Conservation (phyloP, 2,329 filamentous ascomycete genomes). For the Tolypocladium endophyticum region DNA sequence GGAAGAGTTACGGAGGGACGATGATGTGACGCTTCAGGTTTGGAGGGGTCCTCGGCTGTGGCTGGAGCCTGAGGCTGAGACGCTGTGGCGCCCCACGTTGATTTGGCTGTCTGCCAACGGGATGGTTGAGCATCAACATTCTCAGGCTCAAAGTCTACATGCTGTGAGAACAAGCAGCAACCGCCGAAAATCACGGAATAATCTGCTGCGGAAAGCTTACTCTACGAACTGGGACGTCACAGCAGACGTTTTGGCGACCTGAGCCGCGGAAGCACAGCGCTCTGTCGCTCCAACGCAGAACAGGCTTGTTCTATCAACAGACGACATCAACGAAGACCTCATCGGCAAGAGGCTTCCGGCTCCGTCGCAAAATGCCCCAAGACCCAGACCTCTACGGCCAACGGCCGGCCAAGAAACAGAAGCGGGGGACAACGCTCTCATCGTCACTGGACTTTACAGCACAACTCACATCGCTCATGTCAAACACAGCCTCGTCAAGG, state of each 20-base stretch:
- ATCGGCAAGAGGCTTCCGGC: neutral
- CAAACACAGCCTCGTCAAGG: slow-evolving; percentile 33
- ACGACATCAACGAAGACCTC: neutral
- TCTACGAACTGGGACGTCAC: neutral
- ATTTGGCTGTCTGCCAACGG: neutral
- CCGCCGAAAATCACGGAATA: neutral
- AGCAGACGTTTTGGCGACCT: neutral
- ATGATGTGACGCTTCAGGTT: neutral
- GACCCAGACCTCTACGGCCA: slow-evolving; percentile 70
- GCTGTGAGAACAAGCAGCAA: neutral
- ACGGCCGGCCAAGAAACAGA: slow-evolving; percentile 56
- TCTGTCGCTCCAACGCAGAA: neutral
- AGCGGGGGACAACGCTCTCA: slow-evolving; percentile 59
- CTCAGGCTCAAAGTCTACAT: neutral
- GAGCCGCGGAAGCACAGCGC: neutral
- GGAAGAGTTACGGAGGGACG: slow-evolving; percentile 8
- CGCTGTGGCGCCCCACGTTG: neutral
- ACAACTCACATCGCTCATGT: slow-evolving; percentile 73
- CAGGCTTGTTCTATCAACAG: neutral
- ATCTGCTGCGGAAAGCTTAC: neutral
- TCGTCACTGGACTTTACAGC: slow-evolving; percentile 78
- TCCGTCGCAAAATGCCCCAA: slow-evolving; percentile 38
- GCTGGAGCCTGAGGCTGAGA: slow-evolving; percentile 5
- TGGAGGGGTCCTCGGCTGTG: neutral
- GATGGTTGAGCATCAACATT: neutral